phyloP scores from a whole-genome alignment of 129 eudicot genomes.

The Kitagawia praeruptora region DNA sequence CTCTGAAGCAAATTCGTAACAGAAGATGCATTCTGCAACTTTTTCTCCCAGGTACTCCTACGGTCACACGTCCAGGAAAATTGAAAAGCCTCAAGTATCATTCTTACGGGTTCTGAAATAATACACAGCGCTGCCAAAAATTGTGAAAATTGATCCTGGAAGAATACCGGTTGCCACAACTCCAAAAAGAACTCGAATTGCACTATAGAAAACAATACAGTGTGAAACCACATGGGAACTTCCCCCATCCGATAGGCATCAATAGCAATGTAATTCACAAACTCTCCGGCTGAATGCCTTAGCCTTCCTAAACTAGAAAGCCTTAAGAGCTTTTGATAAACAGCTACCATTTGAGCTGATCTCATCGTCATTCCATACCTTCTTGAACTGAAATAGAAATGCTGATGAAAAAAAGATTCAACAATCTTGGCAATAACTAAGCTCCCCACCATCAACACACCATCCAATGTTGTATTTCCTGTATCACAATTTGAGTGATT shows the following conservation, averaged over 20 bases:
- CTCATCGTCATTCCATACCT: constrained; percentile 70
- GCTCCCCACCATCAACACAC: constrained; percentile 42
- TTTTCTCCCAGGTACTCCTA: too few species aligned
- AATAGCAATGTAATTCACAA: constrained; percentile 61
- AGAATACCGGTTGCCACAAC: too few species aligned
- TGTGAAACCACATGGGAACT: constrained; percentile 53
- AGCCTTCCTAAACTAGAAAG: constrained; percentile 56
- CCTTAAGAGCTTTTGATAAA: constrained; percentile 54
- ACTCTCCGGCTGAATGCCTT: constrained; percentile 66
- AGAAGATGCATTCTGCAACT: too few species aligned
- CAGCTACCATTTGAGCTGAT: constrained; percentile 67
- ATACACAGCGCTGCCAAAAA: too few species aligned
- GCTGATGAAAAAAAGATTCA: constrained; percentile 57
- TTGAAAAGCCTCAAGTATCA: too few species aligned
- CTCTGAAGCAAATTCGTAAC: too few species aligned
- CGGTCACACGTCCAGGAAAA: too few species aligned
- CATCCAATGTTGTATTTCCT: constrained; percentile 16
- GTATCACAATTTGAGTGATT: constrained; percentile 31
- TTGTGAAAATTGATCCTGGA: too few species aligned
- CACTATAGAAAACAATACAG: too few species aligned
- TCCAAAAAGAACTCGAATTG: too few species aligned
- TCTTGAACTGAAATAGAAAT: constrained; percentile 54
- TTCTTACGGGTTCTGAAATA: too few species aligned
- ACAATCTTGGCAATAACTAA: constrained; percentile 42
- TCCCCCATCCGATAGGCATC: constrained; percentile 90